These are phyloP conservation scores for Phanerochaete sordida DNA, from an alignment of 768 basidiomycete genomes.

Conservation along the genomic window DNA sequence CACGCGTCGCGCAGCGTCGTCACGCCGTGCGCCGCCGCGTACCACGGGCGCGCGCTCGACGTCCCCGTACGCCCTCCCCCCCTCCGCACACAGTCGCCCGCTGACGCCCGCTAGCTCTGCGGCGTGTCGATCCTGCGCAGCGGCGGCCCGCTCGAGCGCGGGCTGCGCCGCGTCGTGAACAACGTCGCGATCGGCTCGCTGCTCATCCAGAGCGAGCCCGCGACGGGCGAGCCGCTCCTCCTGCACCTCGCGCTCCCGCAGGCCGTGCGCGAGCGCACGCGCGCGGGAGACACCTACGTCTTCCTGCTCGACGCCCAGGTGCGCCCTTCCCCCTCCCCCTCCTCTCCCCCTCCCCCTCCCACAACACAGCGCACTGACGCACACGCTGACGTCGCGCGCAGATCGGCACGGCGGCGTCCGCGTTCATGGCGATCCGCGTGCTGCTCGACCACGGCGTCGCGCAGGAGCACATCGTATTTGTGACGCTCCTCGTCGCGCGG, in stretches of 20 bases:
- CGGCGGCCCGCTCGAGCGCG: conserved; percentile 88
- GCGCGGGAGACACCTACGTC: conserved; percentile 72
- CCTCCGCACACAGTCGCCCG: neutral
- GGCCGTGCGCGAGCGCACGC: conserved; percentile 60
- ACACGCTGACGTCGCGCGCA: too few relatives aligned
- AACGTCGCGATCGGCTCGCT: conserved; percentile 87
- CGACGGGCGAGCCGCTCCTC: conserved; percentile 83
- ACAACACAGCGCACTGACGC: neutral
- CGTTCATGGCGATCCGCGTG: conserved; percentile 93
- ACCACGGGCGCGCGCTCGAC: conserved; percentile 59
- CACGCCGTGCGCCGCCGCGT: conserved; percentile 62
- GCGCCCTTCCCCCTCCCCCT: conserved; percentile 6
- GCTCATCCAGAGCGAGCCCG: conserved; percentile 83
- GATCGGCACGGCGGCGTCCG: conserved; percentile 92
- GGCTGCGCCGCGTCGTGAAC: conserved; percentile 83
- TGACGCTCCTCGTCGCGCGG: conserved; percentile 86
- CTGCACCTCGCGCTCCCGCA: conserved; percentile 79
- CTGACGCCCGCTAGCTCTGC: conserved; percentile 54
- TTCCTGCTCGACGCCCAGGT: conserved; percentile 91
- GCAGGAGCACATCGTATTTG: conserved; percentile 83
- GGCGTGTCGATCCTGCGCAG: conserved; percentile 89
- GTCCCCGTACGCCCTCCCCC: conserved; percentile 42
- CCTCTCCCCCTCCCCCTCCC: neutral
- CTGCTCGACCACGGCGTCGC: conserved; percentile 89
- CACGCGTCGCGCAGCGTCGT: conserved; percentile 54